phyloP scores from a whole-genome alignment of 257 asterid genomes.

The Hygrophila difformis region DNA sequence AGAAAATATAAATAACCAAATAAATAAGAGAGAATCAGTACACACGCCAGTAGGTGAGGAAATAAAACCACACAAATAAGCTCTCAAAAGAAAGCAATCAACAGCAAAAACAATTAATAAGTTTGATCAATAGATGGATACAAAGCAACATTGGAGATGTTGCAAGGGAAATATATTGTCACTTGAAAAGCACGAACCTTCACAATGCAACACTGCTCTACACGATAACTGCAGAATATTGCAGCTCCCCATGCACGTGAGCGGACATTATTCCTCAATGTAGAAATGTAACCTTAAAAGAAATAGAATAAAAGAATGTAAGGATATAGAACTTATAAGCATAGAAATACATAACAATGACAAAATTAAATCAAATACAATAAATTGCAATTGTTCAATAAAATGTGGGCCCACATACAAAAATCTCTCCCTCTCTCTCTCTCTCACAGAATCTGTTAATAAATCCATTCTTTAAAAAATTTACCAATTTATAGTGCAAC shows the following conservation, averaged over 20 bases:
- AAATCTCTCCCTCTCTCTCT: too few species aligned
- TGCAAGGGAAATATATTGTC: constrained; percentile 6
- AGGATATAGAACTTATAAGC: not conserved
- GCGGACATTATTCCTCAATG: constrained; percentile 90
- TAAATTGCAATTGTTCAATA: too few species aligned
- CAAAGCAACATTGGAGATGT: too few species aligned
- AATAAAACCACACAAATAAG: constrained; percentile 2
- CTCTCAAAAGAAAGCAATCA: not conserved
- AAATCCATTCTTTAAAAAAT: too few species aligned
- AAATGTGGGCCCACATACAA: too few species aligned
- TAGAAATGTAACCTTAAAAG: constrained; percentile 67
- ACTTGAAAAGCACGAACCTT: constrained; percentile 50
- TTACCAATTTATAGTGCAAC: too few species aligned
- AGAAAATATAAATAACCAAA: not conserved
- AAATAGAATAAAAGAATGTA: constrained; percentile 10
- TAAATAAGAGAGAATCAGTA: constrained; percentile 1
- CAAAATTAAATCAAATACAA: constrained; percentile 4
- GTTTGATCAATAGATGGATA: too few species aligned
- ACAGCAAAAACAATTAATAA: constrained; percentile 4
- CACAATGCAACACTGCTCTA: constrained; percentile 76
- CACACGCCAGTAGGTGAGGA: constrained; percentile 3
- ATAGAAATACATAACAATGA: not conserved
- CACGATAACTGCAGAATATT: constrained; percentile 84
- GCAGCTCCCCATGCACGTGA: constrained; percentile 99
- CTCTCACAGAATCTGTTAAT: too few species aligned